phyloP scores from a whole-genome alignment of 2,329 filamentous ascomycete genomes.

The Sporothrix dimorphospora region DNA sequence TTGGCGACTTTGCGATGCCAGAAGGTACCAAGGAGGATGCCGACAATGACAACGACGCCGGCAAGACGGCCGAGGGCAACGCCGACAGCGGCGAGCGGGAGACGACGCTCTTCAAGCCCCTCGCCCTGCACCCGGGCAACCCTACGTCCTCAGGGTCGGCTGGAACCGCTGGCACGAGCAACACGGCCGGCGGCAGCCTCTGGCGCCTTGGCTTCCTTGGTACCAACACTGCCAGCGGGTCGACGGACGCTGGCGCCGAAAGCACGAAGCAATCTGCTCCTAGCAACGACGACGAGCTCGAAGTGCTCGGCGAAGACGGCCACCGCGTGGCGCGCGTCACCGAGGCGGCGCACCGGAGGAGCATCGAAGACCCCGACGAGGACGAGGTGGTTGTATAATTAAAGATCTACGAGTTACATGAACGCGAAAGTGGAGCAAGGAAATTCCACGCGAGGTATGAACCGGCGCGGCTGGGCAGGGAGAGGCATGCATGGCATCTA shows the following conservation, averaged over 20 bases:
- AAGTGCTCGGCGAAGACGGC: constrained; percentile 46
- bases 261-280: constrained; percentile 34
- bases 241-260: neutral
- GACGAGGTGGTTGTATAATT: constrained; percentile 50
- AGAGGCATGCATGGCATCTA: too few species aligned
- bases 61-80: constrained; percentile 21
- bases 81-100: constrained; percentile 40
- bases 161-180: neutral
- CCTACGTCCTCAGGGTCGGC: neutral
- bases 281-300: constrained; percentile 35
- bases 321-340: constrained; percentile 51
- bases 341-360: constrained; percentile 58
- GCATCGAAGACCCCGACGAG: constrained; percentile 63
- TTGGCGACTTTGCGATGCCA: constrained; percentile 70
- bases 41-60: constrained; percentile 29
- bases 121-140: constrained; percentile 55
- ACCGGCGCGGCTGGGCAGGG: neutral
- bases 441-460: neutral
- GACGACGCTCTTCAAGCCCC: constrained; percentile 57
- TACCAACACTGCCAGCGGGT: neutral
- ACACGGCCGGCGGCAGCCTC: constrained; percentile 38
- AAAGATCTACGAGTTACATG: neutral
- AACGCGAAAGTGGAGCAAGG: neutral
- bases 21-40: constrained; percentile 46
- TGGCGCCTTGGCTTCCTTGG: constrained; percentile 50